Base-by-base conservation (phyloP, 371 early-diverging fungal species). In the Mortierella sp. region DNA sequence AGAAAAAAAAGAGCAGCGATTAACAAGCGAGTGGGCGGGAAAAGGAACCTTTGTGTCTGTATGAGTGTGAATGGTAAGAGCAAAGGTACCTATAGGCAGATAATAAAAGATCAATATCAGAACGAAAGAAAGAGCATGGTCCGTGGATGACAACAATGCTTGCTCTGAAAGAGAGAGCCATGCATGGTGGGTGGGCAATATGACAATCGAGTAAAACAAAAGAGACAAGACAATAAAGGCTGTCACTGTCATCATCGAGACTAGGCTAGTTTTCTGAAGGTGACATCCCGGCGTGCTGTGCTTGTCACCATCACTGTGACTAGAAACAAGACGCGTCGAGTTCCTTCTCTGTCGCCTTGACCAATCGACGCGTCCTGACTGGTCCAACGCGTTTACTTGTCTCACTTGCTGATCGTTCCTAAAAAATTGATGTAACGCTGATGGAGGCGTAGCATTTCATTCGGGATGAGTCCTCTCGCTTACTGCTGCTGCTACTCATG, bases 21-120 rank as follows among this genome's bases (percentile, higher is more conserved):
- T n/a, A n/a, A n/a, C n/a, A 43, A 43, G 8, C 48, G 70, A 70
- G 48, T 44, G 43, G 48, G 70, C 43, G 70, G 70, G 70, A 70
- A 70, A 70, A 48, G 70, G 70, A 16, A 46, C 11, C 21, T 31
- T 16, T 21, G 24, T 4, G 26, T 28, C 28, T 13, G 26, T 61
- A 31, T 34, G 9, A 21, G 64, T 64, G 40, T 37, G 34, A 61
- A 34, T 16, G 31, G 64, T 21, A 9, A 9, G 37, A 59, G 59
- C 59, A 59, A 57, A 31, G 57, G 59, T 59, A 59, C 59, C 57
- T n/a, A 59, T 59, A 16, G 59, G 11, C 53, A 55, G 59, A 59
- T 16, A 31, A 31, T 59, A 59, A 31, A 31, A 28, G 16, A 59
- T 59, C 59, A 31, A 16, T 59, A 8, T 46, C 48, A 11, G 11